Evolutionary conservation across 1,284 basidiomycete species (phyloP).

Genomic region (Takashimella tepidaria): DNA sequence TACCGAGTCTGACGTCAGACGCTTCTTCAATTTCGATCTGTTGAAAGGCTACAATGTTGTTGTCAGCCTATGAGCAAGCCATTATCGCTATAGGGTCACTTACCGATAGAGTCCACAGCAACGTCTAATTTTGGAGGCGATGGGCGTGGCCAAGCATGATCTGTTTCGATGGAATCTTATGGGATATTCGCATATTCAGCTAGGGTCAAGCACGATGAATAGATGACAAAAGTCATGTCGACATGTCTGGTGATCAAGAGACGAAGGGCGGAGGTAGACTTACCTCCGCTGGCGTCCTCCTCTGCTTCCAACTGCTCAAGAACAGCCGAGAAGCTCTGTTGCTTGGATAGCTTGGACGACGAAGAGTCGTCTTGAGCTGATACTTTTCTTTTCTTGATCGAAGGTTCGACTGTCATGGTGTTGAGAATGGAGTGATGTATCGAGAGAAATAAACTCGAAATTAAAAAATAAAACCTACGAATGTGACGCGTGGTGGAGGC

Average conservation of each 20-base stretch:
- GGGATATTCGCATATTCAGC: conserved; percentile 1
- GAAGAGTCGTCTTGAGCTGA: not conserved
- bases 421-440: too few species aligned
- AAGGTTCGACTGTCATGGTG: conserved; percentile 27
- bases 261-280: not conserved
- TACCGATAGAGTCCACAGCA: conserved; percentile 60
- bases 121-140: conserved; percentile 56
- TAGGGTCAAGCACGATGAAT: not conserved
- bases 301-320: conserved; percentile 69
- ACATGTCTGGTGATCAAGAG: too few species aligned
- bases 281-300: conserved; percentile 50
- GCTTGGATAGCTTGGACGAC: conserved; percentile 4
- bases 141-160: conserved; percentile 73
- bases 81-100: conserved; percentile 13
- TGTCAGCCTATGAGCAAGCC: not conserved
- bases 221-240: not conserved
- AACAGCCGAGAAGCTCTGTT: conserved; percentile 67
- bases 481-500: too few species aligned
- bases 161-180: conserved; percentile 44
- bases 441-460: too few species aligned
- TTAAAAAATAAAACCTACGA: too few species aligned
- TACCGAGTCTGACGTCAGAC: conserved; percentile 53
- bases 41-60: conserved; percentile 59
- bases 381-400: conserved; percentile 32
- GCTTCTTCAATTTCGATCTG: conserved; percentile 87